These are phyloP conservation scores for Dispira parvispora DNA, from an alignment of 192 early-diverging fungal species.

Conservation along the genomic window DNA sequence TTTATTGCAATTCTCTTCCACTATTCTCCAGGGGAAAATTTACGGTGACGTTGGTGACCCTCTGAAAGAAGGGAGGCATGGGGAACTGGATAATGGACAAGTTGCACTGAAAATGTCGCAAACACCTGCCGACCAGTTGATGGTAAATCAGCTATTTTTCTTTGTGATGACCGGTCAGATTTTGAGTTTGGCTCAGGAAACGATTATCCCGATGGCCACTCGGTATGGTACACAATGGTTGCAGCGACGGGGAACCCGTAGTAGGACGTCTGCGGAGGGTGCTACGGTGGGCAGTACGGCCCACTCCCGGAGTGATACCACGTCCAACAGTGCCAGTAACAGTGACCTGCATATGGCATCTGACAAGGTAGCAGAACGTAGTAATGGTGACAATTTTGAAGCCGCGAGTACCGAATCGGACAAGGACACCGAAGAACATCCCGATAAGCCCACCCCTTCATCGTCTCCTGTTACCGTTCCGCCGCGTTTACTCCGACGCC, in stretches of 20 bases:
- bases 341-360: neutral
- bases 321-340: neutral
- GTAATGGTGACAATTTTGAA: neutral
- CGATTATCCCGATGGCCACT: slow-evolving; percentile 49
- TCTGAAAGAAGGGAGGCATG: neutral
- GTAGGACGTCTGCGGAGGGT: neutral
- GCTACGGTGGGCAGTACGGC: neutral
- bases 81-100: neutral
- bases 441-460: neutral
- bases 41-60: neutral
- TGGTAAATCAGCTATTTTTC: slow-evolving; percentile 29
- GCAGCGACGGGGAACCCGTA: neutral
- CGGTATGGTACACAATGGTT: slow-evolving; percentile 21
- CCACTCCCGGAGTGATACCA: neutral
- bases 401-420: neutral
- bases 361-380: neutral
- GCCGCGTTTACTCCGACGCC: neutral
- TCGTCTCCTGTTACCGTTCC: neutral
- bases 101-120: neutral
- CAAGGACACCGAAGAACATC: neutral
- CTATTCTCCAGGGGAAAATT: neutral
- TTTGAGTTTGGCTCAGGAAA: slow-evolving; percentile 55
- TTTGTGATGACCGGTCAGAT: slow-evolving; percentile 76
- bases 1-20: neutral
- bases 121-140: slow-evolving; percentile 2